Evolutionary conservation across 495 filamentous ascomycete genomes (phyloP).

Genomic region (Talaromyces ruber): DNA sequence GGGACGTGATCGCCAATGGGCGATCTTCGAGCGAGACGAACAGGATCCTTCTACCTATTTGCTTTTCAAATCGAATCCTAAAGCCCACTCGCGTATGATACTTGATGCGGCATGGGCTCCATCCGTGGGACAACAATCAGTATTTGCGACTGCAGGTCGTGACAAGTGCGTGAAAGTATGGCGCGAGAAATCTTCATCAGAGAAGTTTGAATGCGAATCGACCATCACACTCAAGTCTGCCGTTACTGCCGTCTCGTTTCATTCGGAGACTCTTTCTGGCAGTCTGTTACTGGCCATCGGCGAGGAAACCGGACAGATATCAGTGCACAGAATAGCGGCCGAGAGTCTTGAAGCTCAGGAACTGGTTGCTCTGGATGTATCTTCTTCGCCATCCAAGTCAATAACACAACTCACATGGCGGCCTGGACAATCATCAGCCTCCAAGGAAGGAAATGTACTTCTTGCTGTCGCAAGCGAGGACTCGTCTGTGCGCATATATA

Average conservation of each 20-base stretch:
- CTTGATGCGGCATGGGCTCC: conserved; percentile 78
- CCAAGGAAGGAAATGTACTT: conserved; percentile 27
- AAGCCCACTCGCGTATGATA: conserved; percentile 88
- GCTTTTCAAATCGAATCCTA: conserved; percentile 55
- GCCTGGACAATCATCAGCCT: conserved; percentile 26
- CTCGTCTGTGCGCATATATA: conserved; percentile 66
- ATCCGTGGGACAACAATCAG: conserved; percentile 8
- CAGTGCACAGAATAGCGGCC: conserved; percentile 28
- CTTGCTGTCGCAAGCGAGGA: conserved; percentile 81
- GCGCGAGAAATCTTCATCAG: conserved; percentile 25
- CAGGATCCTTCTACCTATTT: conserved; percentile 38
- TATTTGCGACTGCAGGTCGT: conserved; percentile 81
- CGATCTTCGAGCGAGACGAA: conserved; percentile 52
- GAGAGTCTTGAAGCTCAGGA: conserved; percentile 38
- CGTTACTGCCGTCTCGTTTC: conserved; percentile 72
- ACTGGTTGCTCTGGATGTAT: conserved; percentile 27
- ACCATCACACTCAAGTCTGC: conserved; percentile 49
- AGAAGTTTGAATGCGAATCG: conserved; percentile 33
- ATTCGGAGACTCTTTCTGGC: conserved; percentile 26
- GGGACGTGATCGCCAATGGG: conserved; percentile 87
- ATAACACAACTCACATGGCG: conserved; percentile 74
- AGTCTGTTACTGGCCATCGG: conserved; percentile 58
- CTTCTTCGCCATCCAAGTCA: conserved; percentile 55
- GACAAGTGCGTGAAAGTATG: conserved; percentile 84
- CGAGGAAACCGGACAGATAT: conserved; percentile 37